phyloP scores from a whole-genome alignment of 164 flowering plant genomes.

The Nymphaea thermarum region DNA sequence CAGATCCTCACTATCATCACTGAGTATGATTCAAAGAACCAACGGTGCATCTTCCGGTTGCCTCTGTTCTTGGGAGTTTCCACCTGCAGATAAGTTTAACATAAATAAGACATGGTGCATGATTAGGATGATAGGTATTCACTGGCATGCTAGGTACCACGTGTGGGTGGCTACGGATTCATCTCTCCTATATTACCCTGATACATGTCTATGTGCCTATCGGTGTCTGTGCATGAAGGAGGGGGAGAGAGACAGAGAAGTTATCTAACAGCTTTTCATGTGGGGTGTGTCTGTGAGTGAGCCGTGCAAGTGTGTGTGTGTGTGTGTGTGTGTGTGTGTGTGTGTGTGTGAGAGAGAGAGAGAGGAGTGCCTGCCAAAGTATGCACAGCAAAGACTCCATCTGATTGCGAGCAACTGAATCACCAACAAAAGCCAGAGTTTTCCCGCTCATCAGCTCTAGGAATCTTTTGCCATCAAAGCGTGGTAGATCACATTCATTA shows the following conservation, averaged over 20 bases:
- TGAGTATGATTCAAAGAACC: slow-evolving; percentile 58
- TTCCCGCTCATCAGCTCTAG: slow-evolving; percentile 88
- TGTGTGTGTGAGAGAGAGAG: neutral
- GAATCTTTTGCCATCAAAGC: slow-evolving; percentile 72
- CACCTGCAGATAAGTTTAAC: slow-evolving; percentile 30
- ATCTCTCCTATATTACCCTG: too few species aligned
- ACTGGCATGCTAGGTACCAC: too few species aligned
- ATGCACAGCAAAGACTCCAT: slow-evolving; percentile 91
- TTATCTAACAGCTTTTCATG: neutral
- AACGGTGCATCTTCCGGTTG: slow-evolving; percentile 72
- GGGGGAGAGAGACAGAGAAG: slow-evolving; percentile 1
- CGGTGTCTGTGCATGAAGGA: neutral
- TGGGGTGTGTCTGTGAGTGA: neutral
- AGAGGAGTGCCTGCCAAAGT: slow-evolving; percentile 71
- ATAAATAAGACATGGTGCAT: too few species aligned
- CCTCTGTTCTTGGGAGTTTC: slow-evolving; percentile 86
- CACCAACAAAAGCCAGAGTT: slow-evolving; percentile 88
- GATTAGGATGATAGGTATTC: neutral
- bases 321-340: neutral
- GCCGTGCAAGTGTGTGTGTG: neutral
- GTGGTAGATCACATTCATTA: slow-evolving; percentile 66
- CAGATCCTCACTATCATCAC: slow-evolving; percentile 70
- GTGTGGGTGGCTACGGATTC: neutral
- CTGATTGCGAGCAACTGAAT: slow-evolving; percentile 95
- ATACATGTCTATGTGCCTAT: neutral